Percentiles rank a stretch among this genome's conserved stretches.
phyloP scores from a whole-genome alignment of 2,329 filamentous ascomycete species.

The Corynespora cassiicola region DNA sequence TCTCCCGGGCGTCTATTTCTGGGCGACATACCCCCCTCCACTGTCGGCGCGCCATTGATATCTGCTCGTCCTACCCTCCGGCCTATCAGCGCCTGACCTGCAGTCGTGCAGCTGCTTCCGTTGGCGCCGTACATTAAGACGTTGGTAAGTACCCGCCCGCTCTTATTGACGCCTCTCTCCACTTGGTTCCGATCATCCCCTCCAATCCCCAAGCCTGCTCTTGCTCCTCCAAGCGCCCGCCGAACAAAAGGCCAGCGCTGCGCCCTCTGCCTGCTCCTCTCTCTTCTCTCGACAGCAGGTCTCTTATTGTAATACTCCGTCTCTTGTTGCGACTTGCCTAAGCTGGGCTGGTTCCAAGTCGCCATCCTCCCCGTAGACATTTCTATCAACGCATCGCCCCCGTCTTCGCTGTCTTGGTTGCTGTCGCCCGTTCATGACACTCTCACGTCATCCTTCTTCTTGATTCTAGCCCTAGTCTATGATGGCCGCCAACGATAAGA shows the following conservation, averaged over 20 bases:
- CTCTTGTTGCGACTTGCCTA: slow-evolving; percentile 42
- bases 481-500: slow-evolving; percentile 56
- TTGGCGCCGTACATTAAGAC: slow-evolving; percentile 47
- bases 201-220: slow-evolving; percentile 32
- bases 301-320: slow-evolving; percentile 48
- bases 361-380: slow-evolving; percentile 35
- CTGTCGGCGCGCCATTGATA: slow-evolving; percentile 34
- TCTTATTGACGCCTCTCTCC: slow-evolving; percentile 41
- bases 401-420: slow-evolving; percentile 6
- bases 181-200: slow-evolving; percentile 34
- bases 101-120: slow-evolving; percentile 38
- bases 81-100: slow-evolving; percentile 42
- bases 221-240: slow-evolving; percentile 43
- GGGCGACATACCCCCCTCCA: slow-evolving; percentile 36
- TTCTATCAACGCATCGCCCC: slow-evolving; percentile 20
- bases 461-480: slow-evolving; percentile 43
- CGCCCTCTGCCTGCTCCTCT: slow-evolving; percentile 38
- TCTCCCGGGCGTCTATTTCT: slow-evolving; percentile 50
- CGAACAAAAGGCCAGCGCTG: slow-evolving; percentile 49
- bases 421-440: slow-evolving; percentile 37
- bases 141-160: slow-evolving; percentile 48
- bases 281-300: slow-evolving; percentile 47
- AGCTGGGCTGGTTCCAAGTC: slow-evolving; percentile 48
- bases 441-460: slow-evolving; percentile 34
- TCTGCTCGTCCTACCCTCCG: slow-evolving; percentile 32